Conservation (phyloP, 2,329 filamentous ascomycete genomes). For the Colletotrichum sp. region DNA sequence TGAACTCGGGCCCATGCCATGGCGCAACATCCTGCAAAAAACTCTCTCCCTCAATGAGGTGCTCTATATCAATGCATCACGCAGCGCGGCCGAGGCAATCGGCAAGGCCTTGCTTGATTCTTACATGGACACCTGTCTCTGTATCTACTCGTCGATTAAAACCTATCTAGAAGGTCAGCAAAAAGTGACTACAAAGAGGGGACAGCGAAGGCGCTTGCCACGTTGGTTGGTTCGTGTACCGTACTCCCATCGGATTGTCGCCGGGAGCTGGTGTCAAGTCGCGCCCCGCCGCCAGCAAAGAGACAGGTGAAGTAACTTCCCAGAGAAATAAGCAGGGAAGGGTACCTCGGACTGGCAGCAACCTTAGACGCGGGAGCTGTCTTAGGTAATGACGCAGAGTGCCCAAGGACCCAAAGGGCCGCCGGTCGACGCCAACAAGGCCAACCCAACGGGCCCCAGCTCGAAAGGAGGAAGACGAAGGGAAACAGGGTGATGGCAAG, state of each 20-base stretch:
- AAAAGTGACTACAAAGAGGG: background rate
- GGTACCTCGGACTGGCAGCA: background rate
- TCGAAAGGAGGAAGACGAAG: background rate
- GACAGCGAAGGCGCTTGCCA: background rate
- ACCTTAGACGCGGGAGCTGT: background rate
- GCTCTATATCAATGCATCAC: background rate
- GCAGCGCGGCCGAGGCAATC: background rate
- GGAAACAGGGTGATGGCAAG: background rate
- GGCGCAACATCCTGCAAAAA: background rate
- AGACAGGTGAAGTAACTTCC: background rate
- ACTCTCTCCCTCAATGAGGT: background rate
- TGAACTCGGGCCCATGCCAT: constrained; percentile 4
- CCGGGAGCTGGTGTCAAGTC: background rate
- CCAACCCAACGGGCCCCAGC: background rate
- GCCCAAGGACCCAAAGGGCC: background rate
- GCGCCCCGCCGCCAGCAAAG: background rate
- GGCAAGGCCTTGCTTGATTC: background rate
- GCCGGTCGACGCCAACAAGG: background rate
- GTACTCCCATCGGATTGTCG: background rate
- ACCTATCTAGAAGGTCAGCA: background rate
- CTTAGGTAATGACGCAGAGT: background rate
- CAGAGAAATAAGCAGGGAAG: background rate
- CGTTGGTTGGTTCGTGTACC: background rate
- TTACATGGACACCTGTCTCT: background rate
- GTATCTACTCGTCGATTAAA: background rate